Evolutionary conservation across 2,329 filamentous ascomycete species (phyloP), one percentile per base, ranked within the genome.

Genomic region (Fonsecaea nubica): DNA sequence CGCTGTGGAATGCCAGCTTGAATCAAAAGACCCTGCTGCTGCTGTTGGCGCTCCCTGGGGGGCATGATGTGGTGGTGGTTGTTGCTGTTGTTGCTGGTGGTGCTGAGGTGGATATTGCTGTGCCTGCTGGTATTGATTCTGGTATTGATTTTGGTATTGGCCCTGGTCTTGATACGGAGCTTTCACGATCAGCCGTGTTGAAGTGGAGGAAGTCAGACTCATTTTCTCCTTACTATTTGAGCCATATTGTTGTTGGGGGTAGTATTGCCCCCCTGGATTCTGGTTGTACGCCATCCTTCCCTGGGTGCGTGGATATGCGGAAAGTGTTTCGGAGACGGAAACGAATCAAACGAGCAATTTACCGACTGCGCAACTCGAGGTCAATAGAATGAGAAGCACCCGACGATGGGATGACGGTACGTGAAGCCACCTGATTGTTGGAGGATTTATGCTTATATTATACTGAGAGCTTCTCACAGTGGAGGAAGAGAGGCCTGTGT

Each of bases 81-180:
- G 58, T 35, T 13, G 36, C n/a, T 57, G 45, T 50, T 58, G 58
- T 18, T 15, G 63, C 30, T 50, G 58, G 1, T 32, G 53, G 9
- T 58, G 61, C 33, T 40, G 52, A 6, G 12, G 21, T 50, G 54
- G 35, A 32, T 54, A 61, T 32, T 61, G 58, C 30, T 54, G 25
- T 8, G 53, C 42, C n/a, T 57, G 59, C 18, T 40, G 42, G 13
- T 62, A 55, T 40, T 60, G 62, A 25, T 52, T 13, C 48, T 61
- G 63, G 12, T 65, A 36, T 38, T 59, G 63, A 45, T 48, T 42
- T 25, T 56, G 36, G 36, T 63, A 58, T 40, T 36, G 55, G 35
- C 52, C 32, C 38, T 62, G 59, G 59, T 62, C 59, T 32, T 62
- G 52, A 18, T 62, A 62, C 21, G 59, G 59, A 30, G 32, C 59